A percentile compares a stretch with the other conserved stretches of the same genome.
phyloP scores from a whole-genome alignment of 306 rosid genomes.

The Fragaria ananassa region DNA sequence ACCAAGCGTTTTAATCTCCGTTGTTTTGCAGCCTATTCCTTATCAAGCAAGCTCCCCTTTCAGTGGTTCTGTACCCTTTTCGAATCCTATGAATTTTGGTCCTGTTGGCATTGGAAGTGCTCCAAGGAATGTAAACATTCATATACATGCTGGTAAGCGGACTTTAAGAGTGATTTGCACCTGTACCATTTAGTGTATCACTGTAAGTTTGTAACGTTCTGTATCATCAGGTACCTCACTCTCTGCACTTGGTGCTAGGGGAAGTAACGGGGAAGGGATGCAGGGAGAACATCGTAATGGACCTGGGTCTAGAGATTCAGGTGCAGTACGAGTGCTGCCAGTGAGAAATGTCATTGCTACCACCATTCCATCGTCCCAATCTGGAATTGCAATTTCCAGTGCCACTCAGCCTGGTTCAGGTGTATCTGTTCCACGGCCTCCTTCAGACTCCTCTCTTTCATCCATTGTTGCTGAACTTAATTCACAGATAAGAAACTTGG shows the following conservation, averaged over 20 bases:
- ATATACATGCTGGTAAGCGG: conserved; percentile 88
- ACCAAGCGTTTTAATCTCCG: not conserved
- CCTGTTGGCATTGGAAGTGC: conserved; percentile 76
- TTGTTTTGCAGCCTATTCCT: conserved; percentile 75
- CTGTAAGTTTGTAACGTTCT: conserved; percentile 18
- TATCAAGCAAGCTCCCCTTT: conserved; percentile 77
- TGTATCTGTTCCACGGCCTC: conserved; percentile 54
- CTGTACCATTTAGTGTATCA: conserved; percentile 14
- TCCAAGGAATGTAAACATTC: conserved; percentile 89
- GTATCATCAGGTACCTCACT: conserved; percentile 45
- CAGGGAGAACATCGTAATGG: conserved; percentile 51
- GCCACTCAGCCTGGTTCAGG: conserved; percentile 46
- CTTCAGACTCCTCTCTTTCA: conserved; percentile 53
- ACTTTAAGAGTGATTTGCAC: not conserved
- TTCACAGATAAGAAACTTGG: conserved; percentile 50
- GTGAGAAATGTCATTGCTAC: conserved; percentile 54
- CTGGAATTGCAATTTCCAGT: conserved; percentile 37
- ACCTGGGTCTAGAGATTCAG: conserved; percentile 55
- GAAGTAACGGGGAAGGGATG: conserved; percentile 65
- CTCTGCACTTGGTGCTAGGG: conserved; percentile 70
- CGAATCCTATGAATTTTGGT: conserved; percentile 62
- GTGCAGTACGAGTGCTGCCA: conserved; percentile 50
- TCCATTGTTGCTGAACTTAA: conserved; percentile 53
- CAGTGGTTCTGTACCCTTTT: conserved; percentile 61
- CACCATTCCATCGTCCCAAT: conserved; percentile 46